These are phyloP conservation scores for Gardenia jasminoides DNA, from an alignment of 257 asterid species.

Conservation along the genomic window DNA sequence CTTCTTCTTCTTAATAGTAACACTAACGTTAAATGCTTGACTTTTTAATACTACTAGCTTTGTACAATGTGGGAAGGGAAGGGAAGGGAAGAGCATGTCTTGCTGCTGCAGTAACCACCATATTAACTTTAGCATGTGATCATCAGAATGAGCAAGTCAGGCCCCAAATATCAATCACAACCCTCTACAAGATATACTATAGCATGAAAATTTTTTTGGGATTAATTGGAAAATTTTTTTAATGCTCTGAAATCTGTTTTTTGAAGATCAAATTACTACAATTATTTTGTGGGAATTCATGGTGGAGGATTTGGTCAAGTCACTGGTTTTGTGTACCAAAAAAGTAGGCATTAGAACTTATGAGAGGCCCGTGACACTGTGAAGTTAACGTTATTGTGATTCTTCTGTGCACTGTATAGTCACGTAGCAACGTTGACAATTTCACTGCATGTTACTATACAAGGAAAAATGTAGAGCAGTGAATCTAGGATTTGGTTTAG, in stretches of 20 bases:
- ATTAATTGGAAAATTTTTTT: too few relatives aligned
- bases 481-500: not conserved
- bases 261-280: too few relatives aligned
- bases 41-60: not conserved
- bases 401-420: not conserved
- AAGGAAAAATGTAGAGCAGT: not conserved
- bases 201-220: too few relatives aligned
- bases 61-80: conserved; percentile 1
- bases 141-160: not conserved
- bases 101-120: not conserved
- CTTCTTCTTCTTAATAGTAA: not conserved
- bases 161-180: not conserved
- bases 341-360: too few relatives aligned
- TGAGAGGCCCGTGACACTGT: not conserved
- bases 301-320: too few relatives aligned
- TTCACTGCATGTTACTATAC: not conserved
- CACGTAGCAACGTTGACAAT: conserved; percentile 6
- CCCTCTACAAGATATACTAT: too few relatives aligned
- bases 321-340: too few relatives aligned
- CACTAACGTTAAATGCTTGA: not conserved
- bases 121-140: conserved; percentile 3
- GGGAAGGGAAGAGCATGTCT: conserved; percentile 10
- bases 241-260: too few relatives aligned
- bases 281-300: too few relatives aligned
- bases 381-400: not conserved